Percentiles rank a stretch among this genome's conserved stretches.
Conservation (phyloP, 257 asterid species). For the Hygrophila difformis region DNA sequence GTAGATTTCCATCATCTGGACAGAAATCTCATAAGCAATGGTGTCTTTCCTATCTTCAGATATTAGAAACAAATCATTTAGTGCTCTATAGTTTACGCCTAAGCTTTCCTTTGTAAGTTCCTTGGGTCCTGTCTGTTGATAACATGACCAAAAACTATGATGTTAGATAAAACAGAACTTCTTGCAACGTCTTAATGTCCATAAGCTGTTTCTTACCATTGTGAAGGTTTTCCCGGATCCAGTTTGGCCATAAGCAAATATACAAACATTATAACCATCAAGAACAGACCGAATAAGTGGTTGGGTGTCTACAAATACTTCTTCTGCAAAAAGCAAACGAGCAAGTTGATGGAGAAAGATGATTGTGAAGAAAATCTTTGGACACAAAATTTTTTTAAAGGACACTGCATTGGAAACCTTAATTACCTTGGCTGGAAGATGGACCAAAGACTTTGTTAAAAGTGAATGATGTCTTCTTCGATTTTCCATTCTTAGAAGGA, state of each 20-base stretch:
- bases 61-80: slow-evolving; percentile 42
- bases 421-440: too few species aligned
- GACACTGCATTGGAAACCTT: too few species aligned
- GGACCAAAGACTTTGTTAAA: too few species aligned
- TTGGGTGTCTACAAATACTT: slow-evolving; percentile 37
- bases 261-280: slow-evolving; percentile 46
- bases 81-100: slow-evolving; percentile 56
- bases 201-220: slow-evolving; percentile 29
- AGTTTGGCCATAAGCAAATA: slow-evolving; percentile 38
- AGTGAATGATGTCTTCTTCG: too few species aligned
- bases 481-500: too few species aligned
- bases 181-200: slow-evolving; percentile 12
- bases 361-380: too few species aligned
- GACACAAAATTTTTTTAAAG: too few species aligned
- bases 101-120: slow-evolving; percentile 30
- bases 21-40: slow-evolving; percentile 33
- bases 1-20: slow-evolving; percentile 47
- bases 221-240: too few species aligned
- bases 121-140: slow-evolving; percentile 43
- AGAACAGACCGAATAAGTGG: slow-evolving; percentile 45
- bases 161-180: not conserved
- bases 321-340: slow-evolving; percentile 25
- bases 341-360: too few species aligned
- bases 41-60: slow-evolving; percentile 33
- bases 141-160: not conserved